A percentile compares a stretch with the other conserved stretches of the same genome.
These are phyloP conservation scores for Artemisia argyi DNA, from an alignment of 129 eudicot species.

Conservation along the genomic window DNA sequence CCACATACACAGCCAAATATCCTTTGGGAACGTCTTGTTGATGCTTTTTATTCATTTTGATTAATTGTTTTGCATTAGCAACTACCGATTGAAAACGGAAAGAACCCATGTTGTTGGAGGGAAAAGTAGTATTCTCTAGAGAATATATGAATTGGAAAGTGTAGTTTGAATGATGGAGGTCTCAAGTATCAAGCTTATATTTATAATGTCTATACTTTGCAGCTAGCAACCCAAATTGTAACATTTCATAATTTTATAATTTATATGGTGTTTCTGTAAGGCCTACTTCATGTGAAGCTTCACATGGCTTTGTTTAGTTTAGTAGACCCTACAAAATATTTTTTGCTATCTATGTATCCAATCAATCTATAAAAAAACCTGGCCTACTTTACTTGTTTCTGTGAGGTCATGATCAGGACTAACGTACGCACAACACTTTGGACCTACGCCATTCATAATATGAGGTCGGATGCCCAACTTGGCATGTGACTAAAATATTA, in stretches of 20 bases:
- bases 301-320: constrained; percentile 36
- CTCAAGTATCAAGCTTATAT: too few relatives aligned
- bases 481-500: neutral
- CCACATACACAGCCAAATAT: constrained; percentile 53
- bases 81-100: constrained; percentile 6
- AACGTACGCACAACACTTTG: neutral
- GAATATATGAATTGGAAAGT: too few relatives aligned
- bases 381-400: neutral
- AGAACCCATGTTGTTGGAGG: too few relatives aligned
- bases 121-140: too few relatives aligned
- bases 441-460: neutral
- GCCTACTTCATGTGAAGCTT: constrained; percentile 9
- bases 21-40: constrained; percentile 49
- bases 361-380: neutral
- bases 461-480: neutral
- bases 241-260: too few relatives aligned
- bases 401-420: neutral
- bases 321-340: constrained; percentile 5
- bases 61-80: constrained; percentile 30
- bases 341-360: neutral
- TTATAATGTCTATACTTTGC: too few relatives aligned
- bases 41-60: constrained; percentile 18
- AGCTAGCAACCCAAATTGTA: too few relatives aligned
- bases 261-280: neutral
- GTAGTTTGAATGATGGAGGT: too few relatives aligned